Evolutionary conservation across 1,284 basidiomycete species (phyloP).

Genomic region (Sanghuangporus baumii): DNA sequence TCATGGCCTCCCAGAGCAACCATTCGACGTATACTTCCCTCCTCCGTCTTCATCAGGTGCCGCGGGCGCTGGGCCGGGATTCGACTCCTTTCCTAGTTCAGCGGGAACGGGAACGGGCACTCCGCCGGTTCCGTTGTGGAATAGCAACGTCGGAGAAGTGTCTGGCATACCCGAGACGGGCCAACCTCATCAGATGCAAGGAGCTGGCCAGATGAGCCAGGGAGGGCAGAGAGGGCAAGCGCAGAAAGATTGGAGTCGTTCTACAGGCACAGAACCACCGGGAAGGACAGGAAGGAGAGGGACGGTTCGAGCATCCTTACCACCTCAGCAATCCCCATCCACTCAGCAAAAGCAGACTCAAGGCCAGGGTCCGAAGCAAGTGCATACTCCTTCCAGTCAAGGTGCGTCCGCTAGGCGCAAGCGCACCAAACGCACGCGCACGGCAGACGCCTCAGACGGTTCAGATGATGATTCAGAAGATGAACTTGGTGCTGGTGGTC

Average conservation of each 20-base stretch:
- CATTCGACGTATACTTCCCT: conserved; percentile 1
- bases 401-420: not conserved
- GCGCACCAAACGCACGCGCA: not conserved
- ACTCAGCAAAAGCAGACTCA: not conserved
- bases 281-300: not conserved
- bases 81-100: conserved; percentile 2
- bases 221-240: not conserved
- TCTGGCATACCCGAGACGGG: not conserved
- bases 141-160: not conserved
- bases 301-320: not conserved
- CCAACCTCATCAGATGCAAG: not conserved
- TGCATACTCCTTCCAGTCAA: not conserved
- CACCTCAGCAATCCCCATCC: not conserved
- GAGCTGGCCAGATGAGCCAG: not conserved
- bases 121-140: not conserved
- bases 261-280: not conserved
- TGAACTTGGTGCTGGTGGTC: not conserved
- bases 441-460: not conserved
- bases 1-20: not conserved
- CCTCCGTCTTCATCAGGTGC: not conserved
- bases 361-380: not conserved
- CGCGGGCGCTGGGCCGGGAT: not conserved
- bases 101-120: conserved; percentile 3
- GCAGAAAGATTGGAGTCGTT: not conserved
- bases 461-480: not conserved